phyloP scores from a whole-genome alignment of 1,139 yeast genomes.

The Pneumocystis canis region DNA sequence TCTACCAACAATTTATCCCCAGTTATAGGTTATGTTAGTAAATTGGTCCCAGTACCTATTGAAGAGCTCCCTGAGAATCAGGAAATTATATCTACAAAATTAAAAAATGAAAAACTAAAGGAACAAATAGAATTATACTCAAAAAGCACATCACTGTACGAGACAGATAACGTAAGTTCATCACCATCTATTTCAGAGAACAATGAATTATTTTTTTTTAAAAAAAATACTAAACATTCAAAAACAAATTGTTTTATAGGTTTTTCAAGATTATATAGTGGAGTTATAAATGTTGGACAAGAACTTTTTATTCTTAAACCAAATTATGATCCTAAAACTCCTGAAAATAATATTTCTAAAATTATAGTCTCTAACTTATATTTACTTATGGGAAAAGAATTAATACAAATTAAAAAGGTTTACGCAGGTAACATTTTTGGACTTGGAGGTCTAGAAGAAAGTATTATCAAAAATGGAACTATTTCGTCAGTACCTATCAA shows the following conservation, averaged over 20 bases:
- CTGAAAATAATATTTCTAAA: slow-evolving; percentile 41
- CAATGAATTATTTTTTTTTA: slow-evolving; percentile 8
- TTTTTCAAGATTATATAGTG: slow-evolving; percentile 79
- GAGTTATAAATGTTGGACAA: slow-evolving; percentile 63
- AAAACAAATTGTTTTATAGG: slow-evolving; percentile 59
- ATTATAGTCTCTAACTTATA: slow-evolving; percentile 52
- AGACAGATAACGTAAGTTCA: slow-evolving; percentile 10
- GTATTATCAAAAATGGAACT: slow-evolving; percentile 76
- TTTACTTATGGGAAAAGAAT: slow-evolving; percentile 83
- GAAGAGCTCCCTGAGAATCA: slow-evolving; percentile 58
- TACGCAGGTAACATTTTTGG: slow-evolving; percentile 96
- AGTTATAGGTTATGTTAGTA: slow-evolving; percentile 73
- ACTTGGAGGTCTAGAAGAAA: slow-evolving; percentile 76
- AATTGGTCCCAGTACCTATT: slow-evolving; percentile 71
- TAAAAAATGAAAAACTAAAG: slow-evolving; percentile 32
- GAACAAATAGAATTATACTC: slow-evolving; percentile 6
- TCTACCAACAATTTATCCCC: slow-evolving; percentile 38
- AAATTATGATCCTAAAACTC: slow-evolving; percentile 59
- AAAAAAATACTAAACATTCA: slow-evolving; percentile 22
- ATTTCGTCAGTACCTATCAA: slow-evolving; percentile 40
- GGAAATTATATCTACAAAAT: slow-evolving; percentile 23
- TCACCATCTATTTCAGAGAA: slow-evolving; percentile 13
- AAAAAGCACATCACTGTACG: not conserved
- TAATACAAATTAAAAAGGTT: slow-evolving; percentile 59
- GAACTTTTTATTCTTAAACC: slow-evolving; percentile 68